These are phyloP conservation scores for Apium graveolens DNA, from an alignment of 129 eudicot genomes.

Conservation along the genomic window DNA sequence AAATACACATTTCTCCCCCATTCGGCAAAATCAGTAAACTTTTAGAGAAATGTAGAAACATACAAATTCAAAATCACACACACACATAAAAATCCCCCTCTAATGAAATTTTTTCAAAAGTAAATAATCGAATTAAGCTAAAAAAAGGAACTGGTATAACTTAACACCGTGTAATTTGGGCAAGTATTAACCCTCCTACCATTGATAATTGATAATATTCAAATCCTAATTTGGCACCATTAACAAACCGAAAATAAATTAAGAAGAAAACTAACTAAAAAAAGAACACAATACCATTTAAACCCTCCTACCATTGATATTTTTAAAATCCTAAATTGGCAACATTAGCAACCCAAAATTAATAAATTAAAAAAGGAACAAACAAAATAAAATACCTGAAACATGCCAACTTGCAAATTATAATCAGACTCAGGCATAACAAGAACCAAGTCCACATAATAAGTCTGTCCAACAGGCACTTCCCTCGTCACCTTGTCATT, in stretches of 20 bases:
- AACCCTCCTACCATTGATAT: not conserved
- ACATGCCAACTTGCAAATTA: slow-evolving; percentile 64
- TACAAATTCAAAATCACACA: too few relatives aligned
- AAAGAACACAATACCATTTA: too few relatives aligned
- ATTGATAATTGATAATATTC: too few relatives aligned
- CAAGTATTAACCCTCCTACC: too few relatives aligned
- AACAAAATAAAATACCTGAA: too few relatives aligned
- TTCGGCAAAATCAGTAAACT: not conserved
- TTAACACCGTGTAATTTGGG: too few relatives aligned
- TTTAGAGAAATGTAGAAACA: not conserved
- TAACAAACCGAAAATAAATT: not conserved
- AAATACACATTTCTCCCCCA: not conserved
- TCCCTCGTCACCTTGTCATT: not conserved
- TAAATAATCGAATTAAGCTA: not conserved
- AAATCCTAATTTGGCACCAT: not conserved
- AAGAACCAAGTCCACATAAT: slow-evolving; percentile 37
- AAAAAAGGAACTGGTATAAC: too few relatives aligned
- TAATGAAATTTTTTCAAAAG: too few relatives aligned
- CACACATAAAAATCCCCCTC: not conserved
- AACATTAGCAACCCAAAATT: not conserved
- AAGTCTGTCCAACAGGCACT: slow-evolving; percentile 66
- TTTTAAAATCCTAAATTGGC: too few relatives aligned
- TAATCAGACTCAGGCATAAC: slow-evolving; percentile 87
- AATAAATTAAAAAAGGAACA: too few relatives aligned
- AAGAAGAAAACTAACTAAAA: too few relatives aligned